Base-by-base conservation (phyloP, 1,139 yeast species). In the Kodamaea ohmeri region DNA sequence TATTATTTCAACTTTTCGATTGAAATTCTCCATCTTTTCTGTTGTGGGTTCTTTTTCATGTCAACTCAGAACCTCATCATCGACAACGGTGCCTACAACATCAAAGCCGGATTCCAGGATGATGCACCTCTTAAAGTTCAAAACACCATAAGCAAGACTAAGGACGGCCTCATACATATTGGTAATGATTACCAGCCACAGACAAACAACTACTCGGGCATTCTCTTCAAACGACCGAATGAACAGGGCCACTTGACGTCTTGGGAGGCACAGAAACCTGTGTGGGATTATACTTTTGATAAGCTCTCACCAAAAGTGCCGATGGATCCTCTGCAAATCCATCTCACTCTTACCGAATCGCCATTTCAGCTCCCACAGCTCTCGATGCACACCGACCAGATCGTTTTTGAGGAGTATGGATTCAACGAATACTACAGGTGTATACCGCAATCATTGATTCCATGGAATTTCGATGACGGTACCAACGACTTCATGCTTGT, bases 331-430 rank as follows among this genome's bases (percentile, higher is more conserved):
- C 44, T 61, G 11, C 72, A 66, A 15, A 62, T 76, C 1, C 76
- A 79, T 31, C 64, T 85, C 34, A 61, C 83, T 2, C 65, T 82
- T 38, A 78, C 89, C 1, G 97, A 92, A 53, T 71, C 90, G 11
- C 92, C 96, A 15, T 80, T 83, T 55, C 86, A 88, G 39, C 63
- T 92, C 32, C 95, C 96, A 1, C 86, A 82, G 39, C 67, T 92
- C 30, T 86, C 95, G 30, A 79, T 82, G 50, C 85, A 85, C 58
- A 83, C 89, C 19, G 98, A 92, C 58, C 96, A 90, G 61, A 84
- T 92, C 1, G 76, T 94, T 2, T 90, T 94, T 64, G 99, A 94
- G 60, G 98, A 94, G 55, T 92, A 83, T 53, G 95, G 88, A 6
- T 85, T 92, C 54, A 72, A 71, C 22, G 76, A 79, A 27, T 79